Evolutionary conservation across 108 stramenopile genomes (phyloP), one percentile per base, ranked within the genome.

Genomic region (Skeletonema grethae): DNA sequence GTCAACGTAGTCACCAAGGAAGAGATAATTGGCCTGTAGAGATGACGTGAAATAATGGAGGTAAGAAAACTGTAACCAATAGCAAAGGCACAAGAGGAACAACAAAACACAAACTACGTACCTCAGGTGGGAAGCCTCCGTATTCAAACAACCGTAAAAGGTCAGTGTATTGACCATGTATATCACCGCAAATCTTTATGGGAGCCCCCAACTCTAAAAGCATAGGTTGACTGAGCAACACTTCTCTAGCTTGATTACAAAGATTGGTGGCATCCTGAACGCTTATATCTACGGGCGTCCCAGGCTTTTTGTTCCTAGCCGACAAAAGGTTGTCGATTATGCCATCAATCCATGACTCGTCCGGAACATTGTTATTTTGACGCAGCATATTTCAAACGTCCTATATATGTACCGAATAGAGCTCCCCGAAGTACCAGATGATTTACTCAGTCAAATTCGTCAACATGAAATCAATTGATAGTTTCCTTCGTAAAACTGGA

Each of bases 151-250:
- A 77, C 35, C 99, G 87, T 50, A 99, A 81, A 57, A 98, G 80
- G 82, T 99, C 99, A 32, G 96, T 98, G 83, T 97, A 99, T 80
- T 99, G 98, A 5, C 98, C 98, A 64, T 99, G 98, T 32, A 97
- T 92, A 82, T 98, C 96, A 18, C 99, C 99, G 72, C 99, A 99
- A 70, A 99, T 99, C 72, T 99, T 99, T 72, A 99, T 97, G 32
- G 99, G 99, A 30, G 98, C 99, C 24, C 97, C 96, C 34, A 99
- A 80, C 80, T 99, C 99, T 60, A 99, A 82, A 25, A 99, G 89
- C 89, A 99, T 98, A 10, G 98, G 97, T 74, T 99, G 99, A 53
- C 86, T 74, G 78, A 98, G 85, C 67, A 99, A 96, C 35, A 99
- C 88, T 66, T 97, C 98, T 71, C 97, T 78, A 4, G 91, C 87